Evolutionary conservation across 805 yeast genomes (phyloP).

Genomic region (Ogataea paraovalis): DNA sequence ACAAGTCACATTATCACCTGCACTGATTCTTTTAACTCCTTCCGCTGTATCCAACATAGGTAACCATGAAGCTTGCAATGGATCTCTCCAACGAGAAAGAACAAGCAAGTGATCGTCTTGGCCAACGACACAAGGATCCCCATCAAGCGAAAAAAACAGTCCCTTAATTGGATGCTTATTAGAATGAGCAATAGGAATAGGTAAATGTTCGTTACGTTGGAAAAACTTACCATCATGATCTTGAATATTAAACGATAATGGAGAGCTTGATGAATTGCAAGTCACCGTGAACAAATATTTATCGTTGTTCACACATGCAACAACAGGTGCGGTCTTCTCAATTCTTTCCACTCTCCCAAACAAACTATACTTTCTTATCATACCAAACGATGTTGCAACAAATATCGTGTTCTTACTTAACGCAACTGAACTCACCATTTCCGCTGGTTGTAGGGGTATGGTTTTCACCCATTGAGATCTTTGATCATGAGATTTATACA

Average conservation of each 20-base stretch:
- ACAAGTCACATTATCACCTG: conserved; percentile 58
- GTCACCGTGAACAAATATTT: conserved; percentile 53
- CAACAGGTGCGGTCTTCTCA: conserved; percentile 68
- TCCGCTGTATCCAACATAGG: conserved; percentile 67
- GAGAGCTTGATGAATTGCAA: conserved; percentile 27
- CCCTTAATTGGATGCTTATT: conserved; percentile 45
- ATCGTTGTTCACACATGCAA: conserved; percentile 63
- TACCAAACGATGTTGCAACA: conserved; percentile 75
- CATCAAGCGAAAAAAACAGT: conserved; percentile 79
- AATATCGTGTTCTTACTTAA: conserved; percentile 58
- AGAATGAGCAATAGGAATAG: conserved; percentile 26
- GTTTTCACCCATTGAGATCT: conserved; percentile 68
- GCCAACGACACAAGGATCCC: conserved; percentile 91
- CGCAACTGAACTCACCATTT: conserved; percentile 64
- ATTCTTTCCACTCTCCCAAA: conserved; percentile 71
- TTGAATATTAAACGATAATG: conserved; percentile 32
- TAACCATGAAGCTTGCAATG: conserved; percentile 78
- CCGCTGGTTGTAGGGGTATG: conserved; percentile 38
- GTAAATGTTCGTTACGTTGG: conserved; percentile 44
- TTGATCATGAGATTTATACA: conserved; percentile 66
- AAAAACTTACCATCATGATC: conserved; percentile 35
- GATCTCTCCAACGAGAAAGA: conserved; percentile 72
- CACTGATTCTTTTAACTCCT: conserved; percentile 47
- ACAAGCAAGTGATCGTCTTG: conserved; percentile 67
- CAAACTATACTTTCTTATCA: conserved; percentile 63